Evolutionary conservation across 768 basidiomycete genomes (phyloP).

Genomic region (Paxillus involutus): DNA sequence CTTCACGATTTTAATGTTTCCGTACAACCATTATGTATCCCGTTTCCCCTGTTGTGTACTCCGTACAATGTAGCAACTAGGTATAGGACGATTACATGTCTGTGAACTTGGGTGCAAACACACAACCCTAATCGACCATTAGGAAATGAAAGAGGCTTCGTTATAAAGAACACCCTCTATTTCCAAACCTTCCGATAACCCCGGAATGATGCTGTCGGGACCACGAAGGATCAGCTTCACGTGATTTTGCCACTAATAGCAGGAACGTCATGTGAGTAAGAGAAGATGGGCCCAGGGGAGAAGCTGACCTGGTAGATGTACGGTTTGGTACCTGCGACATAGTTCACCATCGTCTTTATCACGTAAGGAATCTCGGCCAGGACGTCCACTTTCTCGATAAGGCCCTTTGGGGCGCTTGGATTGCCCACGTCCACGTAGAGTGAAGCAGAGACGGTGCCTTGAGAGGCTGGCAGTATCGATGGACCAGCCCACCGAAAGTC

Average conservation of each 20-base stretch:
- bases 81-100: slow-evolving; percentile 9
- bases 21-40: neutral
- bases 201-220: slow-evolving; percentile 40
- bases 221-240: slow-evolving; percentile 49
- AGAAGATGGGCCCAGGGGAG: neutral
- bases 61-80: slow-evolving; percentile 7
- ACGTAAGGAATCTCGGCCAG: slow-evolving; percentile 93
- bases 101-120: neutral
- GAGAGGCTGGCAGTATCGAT: slow-evolving; percentile 51
- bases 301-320: slow-evolving; percentile 86
- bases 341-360: slow-evolving; percentile 89
- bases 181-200: slow-evolving; percentile 36
- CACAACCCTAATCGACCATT: neutral
- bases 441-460: slow-evolving; percentile 56
- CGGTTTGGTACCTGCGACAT: slow-evolving; percentile 91
- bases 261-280: neutral
- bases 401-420: slow-evolving; percentile 59
- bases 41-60: neutral
- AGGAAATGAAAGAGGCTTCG: slow-evolving; percentile 90
- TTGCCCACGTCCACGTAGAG: slow-evolving; percentile 59
- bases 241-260: slow-evolving; percentile 55
- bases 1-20: neutral
- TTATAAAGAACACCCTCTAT: slow-evolving; percentile 78
- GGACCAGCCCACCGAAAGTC: slow-evolving; percentile 78
- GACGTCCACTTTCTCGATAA: slow-evolving; percentile 93